Conservation (phyloP, 176 grass and related monocot species). For the Aegilops longissima region DNA sequence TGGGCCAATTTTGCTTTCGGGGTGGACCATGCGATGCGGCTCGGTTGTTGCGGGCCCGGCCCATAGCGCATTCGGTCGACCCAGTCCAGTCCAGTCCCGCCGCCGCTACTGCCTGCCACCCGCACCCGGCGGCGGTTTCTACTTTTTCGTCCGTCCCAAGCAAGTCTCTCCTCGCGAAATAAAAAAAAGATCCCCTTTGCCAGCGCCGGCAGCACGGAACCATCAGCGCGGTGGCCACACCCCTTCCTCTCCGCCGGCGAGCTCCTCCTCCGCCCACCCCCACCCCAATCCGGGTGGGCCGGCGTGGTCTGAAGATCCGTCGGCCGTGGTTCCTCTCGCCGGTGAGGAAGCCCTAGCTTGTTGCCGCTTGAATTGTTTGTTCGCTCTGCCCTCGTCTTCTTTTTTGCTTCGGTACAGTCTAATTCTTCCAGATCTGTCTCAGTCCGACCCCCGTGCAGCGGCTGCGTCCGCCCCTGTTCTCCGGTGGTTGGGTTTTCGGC, state of each 20-base stretch:
- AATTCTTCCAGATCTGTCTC: neutral
- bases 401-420: neutral
- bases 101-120: neutral
- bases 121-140: neutral
- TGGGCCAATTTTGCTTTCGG: neutral
- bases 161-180: neutral
- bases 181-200: conserved; percentile 4
- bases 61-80: neutral
- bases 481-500: neutral
- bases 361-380: neutral
- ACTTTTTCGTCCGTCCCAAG: conserved; percentile 12
- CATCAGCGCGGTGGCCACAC: neutral
- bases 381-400: neutral
- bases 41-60: neutral
- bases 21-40: neutral
- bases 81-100: neutral
- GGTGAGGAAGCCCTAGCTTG: conserved; percentile 11
- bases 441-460: neutral
- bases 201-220: neutral
- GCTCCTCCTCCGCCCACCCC: neutral
- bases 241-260: neutral
- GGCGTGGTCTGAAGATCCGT: neutral
- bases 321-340: neutral
- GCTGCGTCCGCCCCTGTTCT: neutral
- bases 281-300: neutral